Evolutionary conservation across 495 filamentous ascomycete species (phyloP).

Genomic region (Oidiodendron maius): DNA sequence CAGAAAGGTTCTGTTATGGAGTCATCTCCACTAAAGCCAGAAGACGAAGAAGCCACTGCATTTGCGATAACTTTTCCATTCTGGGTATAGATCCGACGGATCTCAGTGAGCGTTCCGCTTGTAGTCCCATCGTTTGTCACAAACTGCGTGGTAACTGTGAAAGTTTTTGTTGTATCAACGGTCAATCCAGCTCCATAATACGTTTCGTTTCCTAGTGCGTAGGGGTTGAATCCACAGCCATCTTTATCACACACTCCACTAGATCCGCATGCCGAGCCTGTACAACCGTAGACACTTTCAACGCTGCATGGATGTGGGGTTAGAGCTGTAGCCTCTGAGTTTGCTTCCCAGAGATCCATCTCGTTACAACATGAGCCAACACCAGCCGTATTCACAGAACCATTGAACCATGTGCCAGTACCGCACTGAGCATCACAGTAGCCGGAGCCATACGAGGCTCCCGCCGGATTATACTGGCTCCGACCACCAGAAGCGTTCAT

Average conservation of each 20-base stretch:
- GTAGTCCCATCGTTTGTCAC: constrained; percentile 39
- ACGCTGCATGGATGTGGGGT: constrained; percentile 53
- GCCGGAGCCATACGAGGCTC: constrained; percentile 59
- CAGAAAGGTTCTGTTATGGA: constrained; percentile 54
- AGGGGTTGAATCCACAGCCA: constrained; percentile 62
- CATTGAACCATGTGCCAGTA: constrained; percentile 50
- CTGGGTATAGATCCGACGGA: constrained; percentile 57
- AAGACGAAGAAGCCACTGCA: constrained; percentile 33
- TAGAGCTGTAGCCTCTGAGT: constrained; percentile 46
- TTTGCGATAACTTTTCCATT: constrained; percentile 46
- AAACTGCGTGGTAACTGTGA: constrained; percentile 68
- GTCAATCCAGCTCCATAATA: constrained; percentile 51
- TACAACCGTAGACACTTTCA: constrained; percentile 40
- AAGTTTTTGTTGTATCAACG: constrained; percentile 53
- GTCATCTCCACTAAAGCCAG: constrained; percentile 40
- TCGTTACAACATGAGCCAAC: constrained; percentile 52
- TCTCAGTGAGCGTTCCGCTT: constrained; percentile 45
- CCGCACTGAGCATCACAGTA: constrained; percentile 69
- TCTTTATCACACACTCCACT: constrained; percentile 56
- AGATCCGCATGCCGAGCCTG: constrained; percentile 39
- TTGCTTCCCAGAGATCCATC: constrained; percentile 63
- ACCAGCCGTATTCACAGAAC: constrained; percentile 45
- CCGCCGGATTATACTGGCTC: constrained; percentile 50
- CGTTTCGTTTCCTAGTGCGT: constrained; percentile 43
- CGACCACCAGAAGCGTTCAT: constrained; percentile 53